Conservation (phyloP, 495 filamentous ascomycete genomes). For the Xylaria cubensis region DNA sequence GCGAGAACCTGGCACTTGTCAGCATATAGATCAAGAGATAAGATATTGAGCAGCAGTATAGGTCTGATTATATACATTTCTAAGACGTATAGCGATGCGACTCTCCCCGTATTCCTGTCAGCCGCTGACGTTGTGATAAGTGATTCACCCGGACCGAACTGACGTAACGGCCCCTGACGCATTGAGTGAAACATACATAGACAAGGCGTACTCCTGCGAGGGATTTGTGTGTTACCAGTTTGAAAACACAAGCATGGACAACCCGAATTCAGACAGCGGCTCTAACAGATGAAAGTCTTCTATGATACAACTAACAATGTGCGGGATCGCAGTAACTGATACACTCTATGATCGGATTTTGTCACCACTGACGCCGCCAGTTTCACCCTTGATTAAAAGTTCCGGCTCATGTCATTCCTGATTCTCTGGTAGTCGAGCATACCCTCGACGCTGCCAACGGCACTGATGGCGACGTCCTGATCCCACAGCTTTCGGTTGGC, state of each 20-base stretch:
- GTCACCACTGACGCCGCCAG: slow-evolving; percentile 29
- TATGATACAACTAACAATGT: slow-evolving; percentile 44
- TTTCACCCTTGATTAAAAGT: slow-evolving; percentile 51
- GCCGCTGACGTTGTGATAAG: not conserved
- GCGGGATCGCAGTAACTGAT: slow-evolving; percentile 38
- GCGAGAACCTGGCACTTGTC: not conserved
- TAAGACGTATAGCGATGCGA: not conserved
- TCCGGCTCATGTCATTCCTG: slow-evolving; percentile 88
- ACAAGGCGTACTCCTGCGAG: not conserved
- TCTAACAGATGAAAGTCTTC: slow-evolving; percentile 43
- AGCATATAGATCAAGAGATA: not conserved
- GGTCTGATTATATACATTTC: not conserved
- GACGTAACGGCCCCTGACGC: not conserved
- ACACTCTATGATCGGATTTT: slow-evolving; percentile 44
- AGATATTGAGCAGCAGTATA: not conserved
- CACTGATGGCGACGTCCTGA: slow-evolving; percentile 91
- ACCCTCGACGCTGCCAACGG: slow-evolving; percentile 91
- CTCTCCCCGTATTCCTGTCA: not conserved
- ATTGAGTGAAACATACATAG: slow-evolving; percentile 6
- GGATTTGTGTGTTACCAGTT: not conserved
- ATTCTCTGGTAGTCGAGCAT: slow-evolving; percentile 89
- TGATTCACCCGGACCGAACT: not conserved
- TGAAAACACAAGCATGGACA: not conserved
- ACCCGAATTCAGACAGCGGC: slow-evolving; percentile 8
- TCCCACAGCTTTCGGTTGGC: slow-evolving; percentile 93